These are phyloP conservation scores for Nothophoma quercina DNA, from an alignment of 2,329 filamentous ascomycete genomes.

Conservation along the genomic window DNA sequence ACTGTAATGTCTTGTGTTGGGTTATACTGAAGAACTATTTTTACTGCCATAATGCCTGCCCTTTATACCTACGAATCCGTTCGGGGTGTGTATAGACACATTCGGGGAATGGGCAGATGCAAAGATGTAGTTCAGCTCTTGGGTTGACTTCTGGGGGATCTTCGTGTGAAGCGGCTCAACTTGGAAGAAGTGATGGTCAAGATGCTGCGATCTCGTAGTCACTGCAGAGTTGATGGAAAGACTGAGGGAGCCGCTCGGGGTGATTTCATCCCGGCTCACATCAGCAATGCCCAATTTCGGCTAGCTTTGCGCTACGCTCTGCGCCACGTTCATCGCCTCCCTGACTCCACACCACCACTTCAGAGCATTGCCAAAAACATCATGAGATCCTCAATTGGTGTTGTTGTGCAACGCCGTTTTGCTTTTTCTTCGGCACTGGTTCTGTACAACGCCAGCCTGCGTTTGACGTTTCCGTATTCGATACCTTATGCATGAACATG, in stretches of 20 bases:
- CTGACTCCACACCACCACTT: background rate
- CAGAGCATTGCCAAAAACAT: background rate
- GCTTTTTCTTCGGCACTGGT: constrained; percentile 1
- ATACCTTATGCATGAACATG: background rate
- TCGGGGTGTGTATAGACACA: too few species aligned
- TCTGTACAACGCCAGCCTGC: constrained; percentile 5
- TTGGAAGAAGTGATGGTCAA: background rate
- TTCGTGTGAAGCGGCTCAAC: background rate
- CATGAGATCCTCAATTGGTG: background rate
- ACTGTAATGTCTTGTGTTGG: background rate
- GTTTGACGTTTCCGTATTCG: background rate
- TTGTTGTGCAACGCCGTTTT: background rate
- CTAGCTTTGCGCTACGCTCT: background rate
- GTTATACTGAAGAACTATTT: too few species aligned
- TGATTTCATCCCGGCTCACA: constrained; percentile 6
- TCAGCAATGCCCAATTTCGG: background rate
- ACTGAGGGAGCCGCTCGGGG: background rate
- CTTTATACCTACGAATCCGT: constrained; percentile 2
- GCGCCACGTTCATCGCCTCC: background rate
- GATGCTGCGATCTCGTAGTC: background rate
- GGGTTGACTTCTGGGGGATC: background rate
- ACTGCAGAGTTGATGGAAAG: background rate
- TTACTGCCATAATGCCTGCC: background rate
- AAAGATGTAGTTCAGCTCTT: background rate
- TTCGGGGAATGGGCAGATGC: too few species aligned